A percentile compares a stretch with the other conserved stretches of the same genome.
Conservation (phyloP, 495 filamentous ascomycete genomes). For the Alectoria sarmentosa region DNA sequence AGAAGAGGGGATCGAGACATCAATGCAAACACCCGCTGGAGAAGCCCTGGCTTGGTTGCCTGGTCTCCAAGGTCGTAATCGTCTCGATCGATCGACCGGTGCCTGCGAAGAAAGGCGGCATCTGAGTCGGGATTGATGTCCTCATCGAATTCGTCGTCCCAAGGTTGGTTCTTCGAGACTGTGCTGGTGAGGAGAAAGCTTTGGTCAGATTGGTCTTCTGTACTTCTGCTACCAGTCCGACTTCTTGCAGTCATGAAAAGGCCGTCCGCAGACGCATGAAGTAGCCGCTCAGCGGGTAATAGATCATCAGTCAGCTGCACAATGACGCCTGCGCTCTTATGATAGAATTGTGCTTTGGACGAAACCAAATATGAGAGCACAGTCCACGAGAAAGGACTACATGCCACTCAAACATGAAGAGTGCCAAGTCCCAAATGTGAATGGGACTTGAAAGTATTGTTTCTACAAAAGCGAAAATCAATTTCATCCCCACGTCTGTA, state of each 20-base stretch:
- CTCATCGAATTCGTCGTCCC: constrained; percentile 1
- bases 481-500: neutral
- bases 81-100: constrained; percentile 9
- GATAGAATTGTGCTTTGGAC: neutral
- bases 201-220: neutral
- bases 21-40: constrained; percentile 6
- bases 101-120: constrained; percentile 10
- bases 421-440: neutral
- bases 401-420: neutral
- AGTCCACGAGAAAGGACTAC: neutral
- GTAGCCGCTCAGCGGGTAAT: neutral
- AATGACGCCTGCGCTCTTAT: neutral
- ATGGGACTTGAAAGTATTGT: neutral
- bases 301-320: constrained; percentile 9
- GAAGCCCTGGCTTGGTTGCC: neutral
- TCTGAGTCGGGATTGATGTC: constrained; percentile 15
- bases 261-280: neutral
- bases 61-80: neutral
- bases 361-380: neutral
- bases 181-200: constrained; percentile 4
- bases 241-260: constrained; percentile 12
- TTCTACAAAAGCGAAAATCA: neutral
- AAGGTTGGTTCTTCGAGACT: neutral
- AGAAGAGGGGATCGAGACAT: constrained; percentile 21
- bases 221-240: constrained; percentile 2